Evolutionary conservation across 306 rosid genomes (phyloP), one percentile per base, ranked within the genome.

Genomic region (Cyamopsis tetragonoloba): DNA sequence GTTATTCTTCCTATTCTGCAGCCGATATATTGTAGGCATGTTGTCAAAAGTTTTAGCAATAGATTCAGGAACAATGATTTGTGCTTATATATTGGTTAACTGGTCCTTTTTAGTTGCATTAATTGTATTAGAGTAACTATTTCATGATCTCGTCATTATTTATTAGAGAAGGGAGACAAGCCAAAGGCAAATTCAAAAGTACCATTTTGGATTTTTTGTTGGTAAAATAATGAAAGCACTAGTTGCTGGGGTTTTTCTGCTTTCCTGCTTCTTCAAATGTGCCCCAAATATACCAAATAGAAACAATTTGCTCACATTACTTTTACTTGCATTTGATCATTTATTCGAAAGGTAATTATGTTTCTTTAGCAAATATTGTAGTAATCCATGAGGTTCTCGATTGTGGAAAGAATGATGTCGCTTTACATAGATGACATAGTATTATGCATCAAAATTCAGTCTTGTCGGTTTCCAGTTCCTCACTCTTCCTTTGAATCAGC

Each of bases 401-500:
- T 23, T 56, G 15, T 30, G 12, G 66, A 43, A 7, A 17, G 58
- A 57, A 31, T 44, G 58, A 18, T 70, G 11, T 30, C 0, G 30
- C 35, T 19, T 3, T 43, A 42, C 34, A 51, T 12, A 41, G 14
- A 38, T 54, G 14, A 7, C 5, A 24, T 68, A 24, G n/a, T 61
- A 5, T 28, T 30, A 42, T 43, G 39, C 76, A 57, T 77, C 70
- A 71, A 30, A 35, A 13, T 42, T 73, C 58, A 57, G 53, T 34
- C 55, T 70, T 74, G 54, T 74, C 38, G 35, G 20, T 4, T 44
- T 47, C 54, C 43, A 12, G 73, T 70, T 69, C 77, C 46, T 68
- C 71, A 20, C 20, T 68, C 73, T 2, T 70, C 60, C 51, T 70
- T 31, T 63, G 77, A 63, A 55, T n/a, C 47, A 79, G 77, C 66